Base-by-base conservation (phyloP, 176 grass and related monocot genomes). In the Oryza brachyantha region DNA sequence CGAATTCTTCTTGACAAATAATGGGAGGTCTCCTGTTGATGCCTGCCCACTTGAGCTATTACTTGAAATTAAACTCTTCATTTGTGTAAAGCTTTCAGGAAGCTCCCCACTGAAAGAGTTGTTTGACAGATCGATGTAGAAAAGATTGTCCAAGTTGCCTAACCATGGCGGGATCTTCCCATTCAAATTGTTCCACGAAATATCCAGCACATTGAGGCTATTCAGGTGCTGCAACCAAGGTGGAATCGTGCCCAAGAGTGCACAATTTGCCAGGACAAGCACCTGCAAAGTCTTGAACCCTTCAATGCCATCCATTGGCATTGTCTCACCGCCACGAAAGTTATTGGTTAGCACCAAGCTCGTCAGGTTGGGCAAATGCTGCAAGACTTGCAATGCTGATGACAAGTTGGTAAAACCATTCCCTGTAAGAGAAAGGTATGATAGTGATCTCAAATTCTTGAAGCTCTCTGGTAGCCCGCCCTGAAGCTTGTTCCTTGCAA, bases 61-160 rank as follows among this genome's bases (percentile, higher is more conserved):
- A 77, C 24, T 29, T 39, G 61, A 85, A 59, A 68, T 85, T 22
- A 93, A 86, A 46, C 85, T 73, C 69, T 65, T 94, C 89, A 94
- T 89, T 12, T n/a, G 64, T 50, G 88, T 83, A 65, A 98, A 74
- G 78, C 81, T 85, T 36, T 32, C 52, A 55, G 92, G 92, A 38
- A 98, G 84, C 75, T 81, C 85, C 46, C 96, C 96, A 10, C 25
- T 87, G 75, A 98, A 89, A 0, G 92, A 89, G 69, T 98, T 98
- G 71, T 98, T 94, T 24, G 92, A 94, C 19, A 98, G 66, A 75
- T 98, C 92, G 17, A 98, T 61, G 74, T 98, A 98, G 76, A 98
- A 98, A 7, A 98, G 84, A 68, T 84, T 78, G 61, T 99, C 83
- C 0, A 98, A 70, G 28, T 68, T 52, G 17, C 96, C 92, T 21